Evolutionary conservation across 106 monocot species (phyloP).

Genomic region (Iris macrosiphon): DNA sequence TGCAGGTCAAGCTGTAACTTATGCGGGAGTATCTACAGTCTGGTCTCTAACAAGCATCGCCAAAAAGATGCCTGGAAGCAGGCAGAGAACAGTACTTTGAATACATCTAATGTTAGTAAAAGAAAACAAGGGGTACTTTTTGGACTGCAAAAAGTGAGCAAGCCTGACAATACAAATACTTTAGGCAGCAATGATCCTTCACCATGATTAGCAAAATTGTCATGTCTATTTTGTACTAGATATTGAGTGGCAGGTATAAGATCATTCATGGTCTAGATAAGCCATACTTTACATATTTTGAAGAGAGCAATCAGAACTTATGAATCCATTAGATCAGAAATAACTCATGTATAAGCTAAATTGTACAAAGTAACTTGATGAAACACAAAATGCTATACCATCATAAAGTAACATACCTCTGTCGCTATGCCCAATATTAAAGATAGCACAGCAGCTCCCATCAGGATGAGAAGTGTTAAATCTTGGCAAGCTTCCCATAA

Average conservation of each 20-base stretch:
- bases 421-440: slow-evolving; percentile 80
- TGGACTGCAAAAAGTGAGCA: too few relatives aligned
- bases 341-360: neutral
- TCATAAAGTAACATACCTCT: slow-evolving; percentile 32
- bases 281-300: neutral
- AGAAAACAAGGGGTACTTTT: too few relatives aligned
- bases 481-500: slow-evolving; percentile 93
- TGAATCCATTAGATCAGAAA: neutral
- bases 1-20: too few relatives aligned
- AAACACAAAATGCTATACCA: neutral
- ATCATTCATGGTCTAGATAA: neutral
- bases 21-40: too few relatives aligned
- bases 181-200: neutral
- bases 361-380: neutral
- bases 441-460: slow-evolving; percentile 78
- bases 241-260: too few relatives aligned
- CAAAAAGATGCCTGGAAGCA: too few relatives aligned
- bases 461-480: slow-evolving; percentile 80
- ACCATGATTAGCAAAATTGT: too few relatives aligned
- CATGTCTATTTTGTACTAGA: too few relatives aligned
- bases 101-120: too few relatives aligned
- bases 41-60: too few relatives aligned
- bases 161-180: neutral
- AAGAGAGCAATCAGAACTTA: neutral
- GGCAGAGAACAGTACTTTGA: too few relatives aligned